Base-by-base conservation (phyloP, 1,284 basidiomycete genomes). In the Puccinia hordei region DNA sequence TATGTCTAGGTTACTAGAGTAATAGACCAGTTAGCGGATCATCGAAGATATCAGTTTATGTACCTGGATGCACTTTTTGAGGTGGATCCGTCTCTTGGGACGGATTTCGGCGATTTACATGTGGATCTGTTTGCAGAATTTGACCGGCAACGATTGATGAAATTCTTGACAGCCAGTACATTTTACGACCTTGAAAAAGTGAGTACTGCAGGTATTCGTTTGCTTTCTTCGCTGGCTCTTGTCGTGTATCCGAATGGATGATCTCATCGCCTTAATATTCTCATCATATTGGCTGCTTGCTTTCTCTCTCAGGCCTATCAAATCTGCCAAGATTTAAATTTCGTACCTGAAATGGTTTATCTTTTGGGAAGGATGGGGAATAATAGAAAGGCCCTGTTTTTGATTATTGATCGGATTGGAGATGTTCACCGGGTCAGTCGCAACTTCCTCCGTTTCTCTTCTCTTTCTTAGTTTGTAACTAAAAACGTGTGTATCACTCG, bases 261-360 rank as follows among this genome's bases (percentile, higher is more conserved):
- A n/a, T 24, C 41, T 72, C 44, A 30, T 15, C 9, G 33, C 24
- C 5, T 22, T 10, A 35, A 6, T 63, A 22, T 38, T 63, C 33
- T 63, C 46, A 15, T 15, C 46, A 49, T 49, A 2, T 49, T 10
- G 63, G 27, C 3, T 41, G 22, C 35, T 33, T 33, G 2, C 1
- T 0, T 33, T 35, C 41, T 81, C 0, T 13, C 33, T 33, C 83
- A 94, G 91, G 95, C 96, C n/a, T 96, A 95, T 86, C 87, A 89
- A 69, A 90, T 94, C 22, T 98, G 95, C 85, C 90, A 91, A 83
- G 89, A 91, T 81, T 90, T 91, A 53, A 94, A 96, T 84, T 89
- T 94, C 57, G 95, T 99, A 0, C 90, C 91, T 0, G 97, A 99
- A 87, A 97, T 97, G 93, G 96, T 99, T 9, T 99, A 98, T 87